Conservation (phyloP, 2,329 filamentous ascomycete species). For the Dactylonectria estremocensis region DNA sequence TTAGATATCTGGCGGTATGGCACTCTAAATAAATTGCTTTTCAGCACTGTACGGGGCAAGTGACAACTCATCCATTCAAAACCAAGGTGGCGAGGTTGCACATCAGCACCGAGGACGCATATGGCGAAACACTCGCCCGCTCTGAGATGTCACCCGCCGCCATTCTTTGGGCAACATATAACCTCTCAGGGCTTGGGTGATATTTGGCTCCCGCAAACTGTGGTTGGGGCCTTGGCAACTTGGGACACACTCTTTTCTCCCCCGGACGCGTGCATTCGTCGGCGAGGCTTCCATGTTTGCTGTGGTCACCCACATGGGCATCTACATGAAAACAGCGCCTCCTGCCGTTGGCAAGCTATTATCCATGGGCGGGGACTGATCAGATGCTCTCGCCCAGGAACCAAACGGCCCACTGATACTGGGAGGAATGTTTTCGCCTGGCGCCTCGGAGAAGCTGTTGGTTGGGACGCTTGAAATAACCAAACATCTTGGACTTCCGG, state of each 20-base stretch:
- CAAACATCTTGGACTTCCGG: background rate
- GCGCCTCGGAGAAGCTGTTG: background rate
- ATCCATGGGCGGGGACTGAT: background rate
- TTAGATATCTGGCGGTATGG: slow-evolving; percentile 12
- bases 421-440: background rate
- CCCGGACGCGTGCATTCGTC: background rate
- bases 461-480: background rate
- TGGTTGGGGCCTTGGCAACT: slow-evolving; percentile 2
- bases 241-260: background rate
- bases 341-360: background rate
- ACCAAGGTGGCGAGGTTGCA: slow-evolving; percentile 2
- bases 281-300: background rate
- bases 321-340: background rate
- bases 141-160: slow-evolving; percentile 4
- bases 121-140: slow-evolving; percentile 9
- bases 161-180: background rate
- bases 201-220: background rate
- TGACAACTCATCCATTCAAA: slow-evolving; percentile 11
- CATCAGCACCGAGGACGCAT: slow-evolving; percentile 14
- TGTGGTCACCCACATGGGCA: background rate
- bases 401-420: background rate
- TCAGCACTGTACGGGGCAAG: background rate
- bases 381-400: background rate
- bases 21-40: background rate
- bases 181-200: background rate